Base-by-base conservation (phyloP, 148 eudicot species). In the Silene conica region DNA sequence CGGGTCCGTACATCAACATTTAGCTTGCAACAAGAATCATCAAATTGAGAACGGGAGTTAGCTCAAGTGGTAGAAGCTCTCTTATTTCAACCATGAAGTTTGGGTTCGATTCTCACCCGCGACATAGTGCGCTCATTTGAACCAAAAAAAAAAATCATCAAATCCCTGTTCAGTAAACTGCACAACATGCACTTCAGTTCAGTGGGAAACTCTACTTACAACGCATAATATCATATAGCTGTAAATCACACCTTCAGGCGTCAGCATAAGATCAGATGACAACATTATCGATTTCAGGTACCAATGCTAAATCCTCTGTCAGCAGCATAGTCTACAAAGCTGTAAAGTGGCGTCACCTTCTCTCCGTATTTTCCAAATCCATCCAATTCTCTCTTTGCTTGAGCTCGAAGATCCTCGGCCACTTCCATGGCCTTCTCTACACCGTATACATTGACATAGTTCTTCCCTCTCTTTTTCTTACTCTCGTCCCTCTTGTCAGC, bases 251-350 rank as follows among this genome's bases (percentile, higher is more conserved):
- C 3, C 6, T 48, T 23, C 59, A 15, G n/a, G 12, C 6, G 22
- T 23, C 59, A 15, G 31, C 22, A 4, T 11, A 45, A 22, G 22
- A 68, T n/a, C 34, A 21, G 11, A 5, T 48, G 57, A 68, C 22
- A 16, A 11, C 4, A 23, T 58, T 25, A 60, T 41, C 19, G 34
- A 22, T 71, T 69, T 60, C 67, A 80, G 46, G 72, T 80, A 57
- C 83, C 89, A 55, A 90, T 65, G 60, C 78, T 85, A 75, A 93
- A 93, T 43, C 93, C 90, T 85, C 98, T 89, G 68, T 90, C 96
- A 14, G 89, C 96, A 70, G 98, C 98, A 85, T 86, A 93, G 78
- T 93, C 98, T 18, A 93, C 90, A 76, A 93, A 93, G 78, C 96
- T 87, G 70, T 87, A 90, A 25, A 93, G 86, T 1, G 98, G 96